Percentiles rank a stretch among this genome's conserved stretches.
These are phyloP conservation scores for Zymoseptoria ardabiliae DNA, from an alignment of 2,329 filamentous ascomycete genomes.

Conservation along the genomic window DNA sequence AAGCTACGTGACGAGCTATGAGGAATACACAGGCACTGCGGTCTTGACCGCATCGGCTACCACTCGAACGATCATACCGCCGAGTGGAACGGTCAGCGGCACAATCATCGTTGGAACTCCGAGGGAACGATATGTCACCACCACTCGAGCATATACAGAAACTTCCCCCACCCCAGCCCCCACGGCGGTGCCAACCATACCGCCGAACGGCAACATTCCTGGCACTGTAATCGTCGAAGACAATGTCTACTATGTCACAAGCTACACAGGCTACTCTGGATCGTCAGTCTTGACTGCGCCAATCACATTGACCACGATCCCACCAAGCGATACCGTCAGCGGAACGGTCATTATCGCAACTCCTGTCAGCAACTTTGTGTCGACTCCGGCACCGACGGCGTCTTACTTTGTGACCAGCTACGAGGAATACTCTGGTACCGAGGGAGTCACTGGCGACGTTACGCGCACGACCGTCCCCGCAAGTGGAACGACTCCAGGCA, in stretches of 20 bases:
- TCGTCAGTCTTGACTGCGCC: not conserved
- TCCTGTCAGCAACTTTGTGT: not conserved
- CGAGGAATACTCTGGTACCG: slow-evolving; percentile 4
- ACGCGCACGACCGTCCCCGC: slow-evolving; percentile 5
- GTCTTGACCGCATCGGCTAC: slow-evolving; percentile 4
- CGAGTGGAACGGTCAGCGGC: slow-evolving; percentile 7
- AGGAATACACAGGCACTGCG: slow-evolving; percentile 1
- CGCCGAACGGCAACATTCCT: not conserved
- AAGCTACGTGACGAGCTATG: not conserved
- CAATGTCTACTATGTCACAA: slow-evolving; percentile 1
- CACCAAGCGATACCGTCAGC: slow-evolving; percentile 1
- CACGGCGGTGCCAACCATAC: slow-evolving; percentile 3
- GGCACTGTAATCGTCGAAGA: not conserved
- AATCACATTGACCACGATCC: slow-evolving; percentile 3
- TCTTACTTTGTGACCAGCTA: not conserved
- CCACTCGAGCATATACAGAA: slow-evolving; percentile 2
- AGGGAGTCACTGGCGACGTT: slow-evolving; percentile 1
- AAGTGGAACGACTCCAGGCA: slow-evolving; percentile 3
- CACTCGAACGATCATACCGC: slow-evolving; percentile 1
- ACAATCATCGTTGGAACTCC: slow-evolving; percentile 3
- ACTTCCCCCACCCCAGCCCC: slow-evolving; percentile 1
- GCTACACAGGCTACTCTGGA: not conserved
- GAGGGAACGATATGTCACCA: slow-evolving; percentile 1
- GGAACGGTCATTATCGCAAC: slow-evolving; percentile 3
- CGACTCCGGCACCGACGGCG: not conserved